Evolutionary conservation across 495 filamentous ascomycete genomes (phyloP).

Genomic region (Aspergillus affinis): DNA sequence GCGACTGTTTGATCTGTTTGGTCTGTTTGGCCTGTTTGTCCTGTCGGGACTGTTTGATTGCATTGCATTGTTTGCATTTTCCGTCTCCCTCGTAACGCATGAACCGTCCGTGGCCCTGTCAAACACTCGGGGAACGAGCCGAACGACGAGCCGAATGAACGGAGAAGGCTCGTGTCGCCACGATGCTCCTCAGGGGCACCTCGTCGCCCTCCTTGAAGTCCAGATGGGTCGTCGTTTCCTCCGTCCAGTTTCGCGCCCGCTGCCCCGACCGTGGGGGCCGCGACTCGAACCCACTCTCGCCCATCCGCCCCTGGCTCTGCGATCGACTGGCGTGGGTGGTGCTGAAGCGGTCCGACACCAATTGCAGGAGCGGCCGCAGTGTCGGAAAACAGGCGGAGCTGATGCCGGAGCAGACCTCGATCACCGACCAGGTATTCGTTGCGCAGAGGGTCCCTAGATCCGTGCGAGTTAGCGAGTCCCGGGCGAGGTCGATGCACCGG

Average conservation of each 20-base stretch:
- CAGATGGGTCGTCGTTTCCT: neutral
- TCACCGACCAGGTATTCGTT: neutral
- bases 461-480: neutral
- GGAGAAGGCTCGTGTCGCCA: neutral
- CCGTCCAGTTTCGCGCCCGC: neutral
- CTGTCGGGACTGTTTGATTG: too few species aligned
- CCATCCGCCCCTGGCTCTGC: neutral
- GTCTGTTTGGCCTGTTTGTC: too few species aligned
- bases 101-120: too few species aligned
- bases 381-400: slow-evolving; percentile 6
- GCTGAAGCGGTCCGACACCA: neutral
- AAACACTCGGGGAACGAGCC: too few species aligned
- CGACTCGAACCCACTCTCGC: neutral
- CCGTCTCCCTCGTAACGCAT: too few species aligned
- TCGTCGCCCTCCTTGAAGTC: neutral
- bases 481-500: neutral
- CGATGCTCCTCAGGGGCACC: neutral
- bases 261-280: neutral
- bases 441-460: neutral
- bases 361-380: slow-evolving; percentile 5
- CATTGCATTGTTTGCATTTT: too few species aligned
- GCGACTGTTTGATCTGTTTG: too few species aligned
- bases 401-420: slow-evolving; percentile 2
- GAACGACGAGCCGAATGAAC: too few species aligned
- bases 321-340: neutral